These are phyloP conservation scores for Antitrichia curtipendula DNA, from an alignment of 225 moss, liverwort and hornwort genomes.

Conservation along the genomic window DNA sequence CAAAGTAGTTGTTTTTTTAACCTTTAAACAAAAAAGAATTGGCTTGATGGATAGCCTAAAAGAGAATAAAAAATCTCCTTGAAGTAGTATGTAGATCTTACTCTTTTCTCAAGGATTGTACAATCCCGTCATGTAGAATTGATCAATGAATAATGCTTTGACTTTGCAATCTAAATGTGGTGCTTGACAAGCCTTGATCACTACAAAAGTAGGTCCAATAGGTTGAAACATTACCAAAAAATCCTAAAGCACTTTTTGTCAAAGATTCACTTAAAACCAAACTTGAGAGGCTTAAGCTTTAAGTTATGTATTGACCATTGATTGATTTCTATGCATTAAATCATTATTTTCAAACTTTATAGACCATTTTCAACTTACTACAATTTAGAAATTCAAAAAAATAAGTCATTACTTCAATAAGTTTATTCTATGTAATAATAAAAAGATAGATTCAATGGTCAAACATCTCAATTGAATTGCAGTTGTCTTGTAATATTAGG, in stretches of 20 bases:
- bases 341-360: no score
- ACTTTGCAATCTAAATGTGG: not conserved
- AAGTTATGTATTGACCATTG: not conserved
- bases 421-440: no score
- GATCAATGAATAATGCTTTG: not conserved
- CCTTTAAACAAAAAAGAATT: not conserved
- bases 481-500: no score
- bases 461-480: no score
- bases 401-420: no score
- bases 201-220: accelerated
- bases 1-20: not conserved
- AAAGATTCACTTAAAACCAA: not conserved
- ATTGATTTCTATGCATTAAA: not conserved
- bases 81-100: accelerated
- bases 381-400: no score
- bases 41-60: accelerated
- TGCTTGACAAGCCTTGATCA: not conserved
- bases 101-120: accelerated
- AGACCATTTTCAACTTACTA: no score
- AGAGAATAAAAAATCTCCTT: not conserved
- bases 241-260: not conserved
- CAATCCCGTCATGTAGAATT: not conserved
- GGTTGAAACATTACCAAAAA: not conserved
- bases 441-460: no score
- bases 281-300: accelerated